Evolutionary conservation across 192 early-diverging fungal species (phyloP).

Genomic region (Spizellomyces sp.): DNA sequence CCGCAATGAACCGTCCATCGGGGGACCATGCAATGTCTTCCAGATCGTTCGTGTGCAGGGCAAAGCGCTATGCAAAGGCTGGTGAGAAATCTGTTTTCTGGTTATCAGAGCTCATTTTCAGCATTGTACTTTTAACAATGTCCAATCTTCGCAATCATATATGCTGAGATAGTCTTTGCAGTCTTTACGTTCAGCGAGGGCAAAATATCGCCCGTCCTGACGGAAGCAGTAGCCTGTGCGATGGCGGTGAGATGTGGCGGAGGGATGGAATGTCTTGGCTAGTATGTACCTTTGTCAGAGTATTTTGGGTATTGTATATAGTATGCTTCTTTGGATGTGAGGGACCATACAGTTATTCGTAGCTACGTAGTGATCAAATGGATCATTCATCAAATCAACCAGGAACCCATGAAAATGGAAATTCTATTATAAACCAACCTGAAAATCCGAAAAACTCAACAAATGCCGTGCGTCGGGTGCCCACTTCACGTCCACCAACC

Average conservation of each 20-base stretch:
- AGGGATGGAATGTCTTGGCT: not conserved
- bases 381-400: conserved; percentile 1
- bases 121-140: conserved; percentile 57
- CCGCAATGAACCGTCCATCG: conserved; percentile 74
- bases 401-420: conserved; percentile 13
- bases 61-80: conserved; percentile 55
- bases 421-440: conserved; percentile 31
- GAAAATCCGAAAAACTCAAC: conserved; percentile 54
- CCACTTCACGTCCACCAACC: conserved; percentile 52
- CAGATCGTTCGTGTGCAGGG: conserved; percentile 69
- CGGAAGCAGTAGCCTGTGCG: conserved; percentile 56
- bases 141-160: conserved; percentile 69
- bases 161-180: conserved; percentile 67
- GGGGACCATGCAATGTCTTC: conserved; percentile 84
- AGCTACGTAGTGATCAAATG: conserved; percentile 39
- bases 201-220: conserved; percentile 63
- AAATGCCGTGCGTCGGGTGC: conserved; percentile 54
- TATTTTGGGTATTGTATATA: conserved; percentile 76
- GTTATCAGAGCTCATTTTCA: not conserved
- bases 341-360: conserved; percentile 69
- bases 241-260: not conserved
- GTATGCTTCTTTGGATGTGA: conserved; percentile 51
- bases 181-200: conserved; percentile 59
- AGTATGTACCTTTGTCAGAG: conserved; percentile 49
- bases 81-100: not conserved